These are phyloP conservation scores for Chalaropsis ovoidea DNA, from an alignment of 2,329 filamentous ascomycete genomes.

Conservation along the genomic window DNA sequence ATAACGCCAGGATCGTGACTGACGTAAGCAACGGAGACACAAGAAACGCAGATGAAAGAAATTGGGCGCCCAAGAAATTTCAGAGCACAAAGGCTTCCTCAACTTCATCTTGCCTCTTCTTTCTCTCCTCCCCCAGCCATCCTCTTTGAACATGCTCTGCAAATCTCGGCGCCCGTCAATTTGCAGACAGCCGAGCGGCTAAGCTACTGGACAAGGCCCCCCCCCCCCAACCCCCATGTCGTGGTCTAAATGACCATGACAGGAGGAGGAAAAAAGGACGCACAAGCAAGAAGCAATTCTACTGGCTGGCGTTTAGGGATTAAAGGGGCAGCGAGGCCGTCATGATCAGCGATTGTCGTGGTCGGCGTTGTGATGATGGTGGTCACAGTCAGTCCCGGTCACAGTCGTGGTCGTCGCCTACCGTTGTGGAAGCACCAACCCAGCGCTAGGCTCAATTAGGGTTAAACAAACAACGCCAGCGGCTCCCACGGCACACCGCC, in stretches of 20 bases:
- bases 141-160: background rate
- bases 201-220: background rate
- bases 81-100: background rate
- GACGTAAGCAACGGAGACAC: too few species aligned
- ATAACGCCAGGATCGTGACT: too few species aligned
- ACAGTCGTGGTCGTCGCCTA: background rate
- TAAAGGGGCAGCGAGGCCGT: background rate
- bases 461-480: background rate
- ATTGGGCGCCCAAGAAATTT: background rate
- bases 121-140: background rate
- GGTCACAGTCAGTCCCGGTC: too few species aligned
- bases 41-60: too few species aligned
- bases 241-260: background rate
- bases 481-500: background rate
- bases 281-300: background rate
- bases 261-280: background rate
- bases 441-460: background rate
- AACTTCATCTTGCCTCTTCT: background rate
- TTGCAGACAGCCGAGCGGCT: conserved; percentile 12
- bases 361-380: too few species aligned
- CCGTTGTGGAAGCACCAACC: too few species aligned
- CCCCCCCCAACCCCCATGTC: background rate
- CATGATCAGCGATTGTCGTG: background rate
- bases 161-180: conserved; percentile 7
- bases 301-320: background rate